Evolutionary conservation across 1,139 yeast genomes (phyloP), one percentile per base, ranked within the genome.

Genomic region (Chernovozyma aurita): DNA sequence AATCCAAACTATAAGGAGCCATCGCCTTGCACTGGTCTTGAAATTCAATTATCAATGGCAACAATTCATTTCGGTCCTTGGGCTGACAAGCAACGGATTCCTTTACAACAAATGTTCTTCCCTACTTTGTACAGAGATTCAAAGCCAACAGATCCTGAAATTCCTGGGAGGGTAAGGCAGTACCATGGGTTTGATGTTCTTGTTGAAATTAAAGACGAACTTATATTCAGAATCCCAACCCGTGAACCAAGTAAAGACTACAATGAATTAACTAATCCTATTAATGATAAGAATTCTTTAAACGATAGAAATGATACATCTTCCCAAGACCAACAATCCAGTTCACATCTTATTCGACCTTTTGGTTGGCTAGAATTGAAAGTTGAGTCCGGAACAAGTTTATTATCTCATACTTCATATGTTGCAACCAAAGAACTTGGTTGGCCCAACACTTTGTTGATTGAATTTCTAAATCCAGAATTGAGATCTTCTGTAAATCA

Each of bases 291-390:
- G 13, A 12, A 8, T n/a, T 17, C 24, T 7, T 12, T 6, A 6
- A 24, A 24, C 12, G 11, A 17, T 25, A 7, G 30, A 28, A 28
- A 18, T 16, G 30, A 18, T 8, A 14, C 20, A 5, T 11, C 12
- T 5, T 40, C 39, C 18, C 43, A 27, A 36, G 30, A 28, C n/a
- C 16, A 28, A n/a, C 17, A 12, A 11, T 24, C 27, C 13, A 24
- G 13, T 24, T 18, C 18, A 7, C 30, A 28, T 6, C 16, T 12
- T 11, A 18, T 28, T 12, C 59, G 87, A 27, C 84, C 95, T 0
- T 92, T 84, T 64, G 97, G 97, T 0, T 92, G 98, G 98, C 45
- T 92, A 4, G 97, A 90, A 50, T 43, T 88, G 16, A 81, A 80
- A 41, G 61, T 82, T 35, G 70, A 70, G 1, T 67, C 70, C 21